Conservation (phyloP, 2,329 filamentous ascomycete species). For the Chaetomium strumarium region DNA sequence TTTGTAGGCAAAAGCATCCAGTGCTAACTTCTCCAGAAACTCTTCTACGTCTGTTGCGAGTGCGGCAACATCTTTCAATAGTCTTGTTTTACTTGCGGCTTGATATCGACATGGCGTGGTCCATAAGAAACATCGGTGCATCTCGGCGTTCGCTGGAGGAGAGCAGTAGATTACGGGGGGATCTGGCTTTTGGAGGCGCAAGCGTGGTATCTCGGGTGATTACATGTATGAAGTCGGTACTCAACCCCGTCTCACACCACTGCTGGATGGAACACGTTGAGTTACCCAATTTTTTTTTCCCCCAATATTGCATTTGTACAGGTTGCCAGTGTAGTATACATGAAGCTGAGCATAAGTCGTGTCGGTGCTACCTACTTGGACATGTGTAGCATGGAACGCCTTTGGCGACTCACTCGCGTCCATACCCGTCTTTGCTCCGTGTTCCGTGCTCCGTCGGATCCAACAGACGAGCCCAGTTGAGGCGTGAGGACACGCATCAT, state of each 20-base stretch:
- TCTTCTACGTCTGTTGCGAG: constrained; percentile 89
- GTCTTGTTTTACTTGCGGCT: constrained; percentile 14
- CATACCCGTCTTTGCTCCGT: too few species aligned
- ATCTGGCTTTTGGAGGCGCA: background rate
- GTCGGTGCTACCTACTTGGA: background rate
- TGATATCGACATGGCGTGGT: background rate
- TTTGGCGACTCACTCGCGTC: too few species aligned
- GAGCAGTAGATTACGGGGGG: background rate
- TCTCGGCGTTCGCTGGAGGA: constrained; percentile 16
- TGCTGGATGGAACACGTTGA: background rate
- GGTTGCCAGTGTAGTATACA: constrained; percentile 21
- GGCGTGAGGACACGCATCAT: too few species aligned
- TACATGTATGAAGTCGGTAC: constrained; percentile 1
- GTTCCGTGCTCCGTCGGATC: too few species aligned
- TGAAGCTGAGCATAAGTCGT: constrained; percentile 16
- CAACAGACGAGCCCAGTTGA: too few species aligned
- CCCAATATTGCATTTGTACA: constrained; percentile 17
- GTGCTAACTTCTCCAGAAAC: constrained; percentile 55
- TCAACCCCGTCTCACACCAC: too few species aligned
- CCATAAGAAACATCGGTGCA: constrained; percentile 17
- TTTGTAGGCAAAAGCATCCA: background rate
- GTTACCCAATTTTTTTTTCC: constrained; percentile 1
- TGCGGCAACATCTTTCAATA: constrained; percentile 82
- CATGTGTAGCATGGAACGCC: too few species aligned
- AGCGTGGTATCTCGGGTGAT: constrained; percentile 8